phyloP scores from a whole-genome alignment of 257 asterid species.

The Paulownia fortunei region DNA sequence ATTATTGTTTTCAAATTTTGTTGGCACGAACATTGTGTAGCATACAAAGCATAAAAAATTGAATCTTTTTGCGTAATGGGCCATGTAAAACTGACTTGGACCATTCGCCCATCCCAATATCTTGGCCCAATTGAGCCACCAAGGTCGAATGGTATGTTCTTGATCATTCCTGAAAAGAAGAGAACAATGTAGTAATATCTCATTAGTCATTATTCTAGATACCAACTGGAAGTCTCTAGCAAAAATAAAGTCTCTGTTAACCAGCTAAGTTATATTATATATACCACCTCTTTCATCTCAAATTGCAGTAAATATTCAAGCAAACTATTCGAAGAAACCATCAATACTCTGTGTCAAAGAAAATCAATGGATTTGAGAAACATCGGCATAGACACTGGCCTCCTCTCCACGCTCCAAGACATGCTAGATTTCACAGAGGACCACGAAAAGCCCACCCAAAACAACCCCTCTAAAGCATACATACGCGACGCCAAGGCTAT shows the following conservation, averaged over 20 bases:
- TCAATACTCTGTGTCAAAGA: not conserved
- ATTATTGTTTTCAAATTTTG: too few species aligned
- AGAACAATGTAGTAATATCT: constrained; percentile 4
- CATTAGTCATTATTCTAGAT: too few species aligned
- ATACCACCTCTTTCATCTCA: not conserved
- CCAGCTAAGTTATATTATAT: too few species aligned
- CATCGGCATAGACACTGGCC: constrained; percentile 26
- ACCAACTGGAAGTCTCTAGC: constrained; percentile 18
- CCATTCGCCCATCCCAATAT: not conserved
- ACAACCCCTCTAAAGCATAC: constrained; percentile 40
- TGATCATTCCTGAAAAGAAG: constrained; percentile 7
- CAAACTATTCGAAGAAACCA: not conserved
- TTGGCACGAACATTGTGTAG: too few species aligned
- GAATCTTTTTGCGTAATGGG: not conserved
- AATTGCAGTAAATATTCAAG: not conserved
- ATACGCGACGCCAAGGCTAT: constrained; percentile 54
- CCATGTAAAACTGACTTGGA: not conserved
- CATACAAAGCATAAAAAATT: too few species aligned
- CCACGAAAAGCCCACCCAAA: constrained; percentile 20
- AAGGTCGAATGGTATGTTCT: not conserved
- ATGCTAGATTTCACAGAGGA: constrained; percentile 38
- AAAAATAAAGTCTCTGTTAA: not conserved
- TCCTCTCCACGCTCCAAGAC: constrained; percentile 38
- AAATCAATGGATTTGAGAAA: constrained; percentile 36
- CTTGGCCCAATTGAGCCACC: not conserved